These are phyloP conservation scores for Rhodofomes roseus DNA, from an alignment of 1,284 basidiomycete genomes.

Conservation along the genomic window DNA sequence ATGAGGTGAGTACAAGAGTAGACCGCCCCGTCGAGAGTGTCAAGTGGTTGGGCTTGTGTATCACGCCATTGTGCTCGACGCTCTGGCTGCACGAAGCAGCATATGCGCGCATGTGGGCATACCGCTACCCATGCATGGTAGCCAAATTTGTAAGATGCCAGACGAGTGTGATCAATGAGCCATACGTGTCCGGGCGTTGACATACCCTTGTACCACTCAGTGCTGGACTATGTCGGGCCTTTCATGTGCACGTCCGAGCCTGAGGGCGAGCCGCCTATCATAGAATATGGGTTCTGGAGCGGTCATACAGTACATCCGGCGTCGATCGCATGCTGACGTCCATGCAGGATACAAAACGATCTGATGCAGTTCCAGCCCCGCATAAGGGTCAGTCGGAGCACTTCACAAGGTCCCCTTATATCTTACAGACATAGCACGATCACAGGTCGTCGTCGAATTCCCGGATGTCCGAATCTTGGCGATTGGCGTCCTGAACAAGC, in stretches of 20 bases:
- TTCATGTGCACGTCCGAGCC: background rate
- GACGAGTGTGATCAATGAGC: too few species aligned
- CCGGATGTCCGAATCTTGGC: slow-evolving; percentile 71
- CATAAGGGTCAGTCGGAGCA: slow-evolving; percentile 43
- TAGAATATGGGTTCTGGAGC: background rate
- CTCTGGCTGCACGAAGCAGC: too few species aligned
- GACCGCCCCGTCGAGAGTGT: background rate
- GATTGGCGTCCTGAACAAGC: slow-evolving; percentile 59
- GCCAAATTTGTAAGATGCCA: too few species aligned
- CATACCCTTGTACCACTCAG: too few species aligned
- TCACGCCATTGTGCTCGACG: background rate
- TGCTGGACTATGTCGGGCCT: too few species aligned
- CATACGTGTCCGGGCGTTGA: too few species aligned
- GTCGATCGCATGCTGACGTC: background rate
- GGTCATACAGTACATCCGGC: too few species aligned
- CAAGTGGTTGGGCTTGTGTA: background rate
- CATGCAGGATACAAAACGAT: slow-evolving; percentile 55
- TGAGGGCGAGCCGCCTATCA: background rate
- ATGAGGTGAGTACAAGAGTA: slow-evolving; percentile 53
- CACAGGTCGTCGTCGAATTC: slow-evolving; percentile 63
- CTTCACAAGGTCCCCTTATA: background rate
- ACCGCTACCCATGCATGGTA: too few species aligned
- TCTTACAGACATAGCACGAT: slow-evolving; percentile 11
- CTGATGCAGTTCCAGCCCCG: slow-evolving; percentile 59
- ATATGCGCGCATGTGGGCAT: too few species aligned